These are phyloP conservation scores for Aspergillus flavus DNA, from an alignment of 2,329 filamentous ascomycete species.

Conservation along the genomic window DNA sequence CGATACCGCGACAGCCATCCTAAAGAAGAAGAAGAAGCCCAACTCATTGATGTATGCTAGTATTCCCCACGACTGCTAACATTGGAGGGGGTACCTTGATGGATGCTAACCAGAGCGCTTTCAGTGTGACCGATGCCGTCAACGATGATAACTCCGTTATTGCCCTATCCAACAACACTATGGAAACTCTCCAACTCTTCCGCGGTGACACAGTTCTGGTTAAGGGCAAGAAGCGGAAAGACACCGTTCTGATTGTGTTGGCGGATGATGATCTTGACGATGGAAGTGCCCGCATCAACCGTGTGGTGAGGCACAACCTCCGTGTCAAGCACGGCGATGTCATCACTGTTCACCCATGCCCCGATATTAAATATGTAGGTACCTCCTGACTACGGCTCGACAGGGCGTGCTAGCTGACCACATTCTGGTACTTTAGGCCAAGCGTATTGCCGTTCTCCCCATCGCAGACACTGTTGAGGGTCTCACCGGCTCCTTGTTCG, in stretches of 20 bases:
- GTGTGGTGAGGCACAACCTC: constrained; percentile 96
- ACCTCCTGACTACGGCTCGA: not conserved
- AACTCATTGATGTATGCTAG: constrained; percentile 88
- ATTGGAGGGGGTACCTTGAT: constrained; percentile 10
- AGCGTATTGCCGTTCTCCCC: constrained; percentile 96
- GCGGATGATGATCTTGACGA: constrained; percentile 98
- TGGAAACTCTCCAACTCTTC: constrained; percentile 98
- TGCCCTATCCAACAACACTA: constrained; percentile 95
- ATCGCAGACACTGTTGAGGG: constrained; percentile 98
- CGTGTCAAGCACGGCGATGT: constrained; percentile 98
- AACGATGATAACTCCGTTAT: constrained; percentile 99
- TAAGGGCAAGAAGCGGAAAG: constrained; percentile 99
- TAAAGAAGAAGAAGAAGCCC: constrained; percentile 99
- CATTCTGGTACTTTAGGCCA: constrained; percentile 64
- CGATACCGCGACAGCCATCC: constrained; percentile 90
- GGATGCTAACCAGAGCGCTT: constrained; percentile 25
- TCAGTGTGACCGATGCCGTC: constrained; percentile 92
- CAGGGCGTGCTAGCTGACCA: not conserved
- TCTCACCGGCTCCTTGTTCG: constrained; percentile 94
- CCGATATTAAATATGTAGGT: constrained; percentile 99
- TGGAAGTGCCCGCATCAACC: constrained; percentile 95
- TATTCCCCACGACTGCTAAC: not conserved
- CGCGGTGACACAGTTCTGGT: constrained; percentile 97
- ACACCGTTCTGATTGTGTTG: constrained; percentile 95
- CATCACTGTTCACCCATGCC: constrained; percentile 94